A percentile compares a stretch with the other conserved stretches of the same genome.
These are phyloP conservation scores for Dactylellina cionopaga DNA, from an alignment of 2,329 filamentous ascomycete genomes.

Conservation along the genomic window DNA sequence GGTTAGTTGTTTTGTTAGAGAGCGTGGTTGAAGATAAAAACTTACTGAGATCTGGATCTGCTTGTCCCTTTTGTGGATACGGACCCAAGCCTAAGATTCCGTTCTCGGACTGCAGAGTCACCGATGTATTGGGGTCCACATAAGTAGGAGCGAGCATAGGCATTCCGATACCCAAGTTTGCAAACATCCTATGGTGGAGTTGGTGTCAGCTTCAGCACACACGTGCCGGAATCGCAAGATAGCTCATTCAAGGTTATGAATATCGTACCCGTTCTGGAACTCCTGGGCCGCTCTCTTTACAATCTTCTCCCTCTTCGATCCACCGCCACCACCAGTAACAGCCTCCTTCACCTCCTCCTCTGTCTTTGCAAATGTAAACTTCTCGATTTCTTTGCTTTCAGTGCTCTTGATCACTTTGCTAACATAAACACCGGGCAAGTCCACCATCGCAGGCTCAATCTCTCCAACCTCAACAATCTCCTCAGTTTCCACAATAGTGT, in stretches of 20 bases:
- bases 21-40: constrained; percentile 57
- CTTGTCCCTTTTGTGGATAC: constrained; percentile 76
- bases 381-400: constrained; percentile 76
- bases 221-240: too few relatives aligned
- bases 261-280: constrained; percentile 74
- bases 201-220: too few relatives aligned
- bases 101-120: constrained; percentile 86
- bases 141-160: constrained; percentile 85
- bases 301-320: constrained; percentile 74
- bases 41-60: constrained; percentile 67
- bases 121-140: constrained; percentile 73
- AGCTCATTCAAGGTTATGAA: background rate
- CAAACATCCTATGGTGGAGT: constrained; percentile 65
- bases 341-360: constrained; percentile 61
- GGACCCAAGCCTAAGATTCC: constrained; percentile 84
- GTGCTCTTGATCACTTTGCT: constrained; percentile 81
- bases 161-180: constrained; percentile 84
- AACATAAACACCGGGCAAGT: constrained; percentile 84
- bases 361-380: constrained; percentile 68
- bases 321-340: constrained; percentile 62
- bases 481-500: constrained; percentile 86
- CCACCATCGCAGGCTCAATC: constrained; percentile 77
- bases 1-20: background rate
- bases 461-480: constrained; percentile 80
- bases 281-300: constrained; percentile 81